phyloP scores from a whole-genome alignment of 768 basidiomycete genomes.

The Boletus rufocinnamomeus region DNA sequence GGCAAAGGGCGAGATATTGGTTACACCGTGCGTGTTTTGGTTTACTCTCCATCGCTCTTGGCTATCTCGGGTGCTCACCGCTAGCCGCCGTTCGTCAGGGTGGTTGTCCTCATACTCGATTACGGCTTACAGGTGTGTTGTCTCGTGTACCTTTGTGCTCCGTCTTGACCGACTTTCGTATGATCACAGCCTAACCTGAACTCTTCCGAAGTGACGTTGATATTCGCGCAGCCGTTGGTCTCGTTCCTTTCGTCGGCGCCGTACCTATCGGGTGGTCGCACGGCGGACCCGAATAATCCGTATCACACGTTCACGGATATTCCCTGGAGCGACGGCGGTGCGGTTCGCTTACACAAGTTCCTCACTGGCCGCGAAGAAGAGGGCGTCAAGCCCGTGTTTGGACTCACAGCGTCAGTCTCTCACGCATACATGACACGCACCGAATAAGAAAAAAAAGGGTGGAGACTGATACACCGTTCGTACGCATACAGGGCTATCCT shows the following conservation, averaged over 20 bases:
- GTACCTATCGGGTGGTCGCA: constrained; percentile 58
- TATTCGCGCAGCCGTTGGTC: constrained; percentile 84
- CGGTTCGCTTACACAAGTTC: constrained; percentile 68
- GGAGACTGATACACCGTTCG: not conserved
- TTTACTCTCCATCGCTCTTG: not conserved
- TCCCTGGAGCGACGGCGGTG: constrained; percentile 41
- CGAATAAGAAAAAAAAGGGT: not conserved
- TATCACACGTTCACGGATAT: constrained; percentile 70
- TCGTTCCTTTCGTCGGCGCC: constrained; percentile 67
- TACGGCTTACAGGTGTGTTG: constrained; percentile 62
- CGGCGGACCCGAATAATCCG: constrained; percentile 44
- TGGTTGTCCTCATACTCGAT: constrained; percentile 84
- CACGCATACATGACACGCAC: not conserved
- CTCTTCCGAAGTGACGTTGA: constrained; percentile 68
- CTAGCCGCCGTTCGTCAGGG: constrained; percentile 43
- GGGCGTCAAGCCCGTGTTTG: constrained; percentile 87
- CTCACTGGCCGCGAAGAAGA: constrained; percentile 83
- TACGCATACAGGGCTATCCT: constrained; percentile 47
- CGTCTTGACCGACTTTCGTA: not conserved
- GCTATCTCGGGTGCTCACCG: not conserved
- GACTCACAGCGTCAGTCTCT: constrained; percentile 75
- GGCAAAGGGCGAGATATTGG: constrained; percentile 68
- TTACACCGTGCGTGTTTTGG: constrained; percentile 74
- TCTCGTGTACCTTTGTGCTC: not conserved
- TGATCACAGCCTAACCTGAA: constrained; percentile 72